phyloP scores from a whole-genome alignment of 768 basidiomycete genomes.

The Basidioascus undulatus region DNA sequence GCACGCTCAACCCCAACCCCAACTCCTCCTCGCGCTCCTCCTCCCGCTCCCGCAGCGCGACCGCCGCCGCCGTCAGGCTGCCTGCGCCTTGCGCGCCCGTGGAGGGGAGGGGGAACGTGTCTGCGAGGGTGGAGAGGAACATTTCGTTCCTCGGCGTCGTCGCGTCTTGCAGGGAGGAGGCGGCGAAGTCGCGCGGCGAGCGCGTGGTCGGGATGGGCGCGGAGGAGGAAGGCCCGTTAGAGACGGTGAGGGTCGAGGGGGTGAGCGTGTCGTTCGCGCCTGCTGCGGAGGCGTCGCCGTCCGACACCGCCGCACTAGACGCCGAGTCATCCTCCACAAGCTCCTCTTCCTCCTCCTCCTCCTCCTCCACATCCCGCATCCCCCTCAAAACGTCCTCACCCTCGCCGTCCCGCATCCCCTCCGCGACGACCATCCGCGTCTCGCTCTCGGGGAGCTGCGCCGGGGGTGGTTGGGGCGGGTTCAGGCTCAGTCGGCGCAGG shows the following conservation, averaged over 20 bases:
- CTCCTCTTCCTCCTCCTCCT: neutral
- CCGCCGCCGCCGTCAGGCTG: no score
- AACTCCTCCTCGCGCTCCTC: no score
- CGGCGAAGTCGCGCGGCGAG: slow-evolving; percentile 1
- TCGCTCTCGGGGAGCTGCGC: neutral
- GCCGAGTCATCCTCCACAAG: neutral
- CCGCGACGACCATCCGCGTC: neutral
- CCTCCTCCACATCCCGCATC: neutral
- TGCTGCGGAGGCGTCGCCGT: slow-evolving; percentile 3
- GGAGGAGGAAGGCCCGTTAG: neutral
- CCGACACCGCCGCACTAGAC: neutral
- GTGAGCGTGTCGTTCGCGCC: slow-evolving; percentile 2
- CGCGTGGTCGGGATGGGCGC: slow-evolving; percentile 1
- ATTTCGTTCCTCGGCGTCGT: slow-evolving; percentile 20
- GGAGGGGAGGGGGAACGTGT: no score
- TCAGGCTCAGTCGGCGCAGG: slow-evolving; percentile 10
- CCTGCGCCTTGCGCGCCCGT: no score
- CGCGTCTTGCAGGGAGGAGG: slow-evolving; percentile 9
- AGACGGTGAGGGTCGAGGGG: slow-evolving; percentile 4
- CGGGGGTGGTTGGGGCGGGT: slow-evolving; percentile 9
- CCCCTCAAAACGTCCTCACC: neutral
- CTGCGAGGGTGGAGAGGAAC: slow-evolving; percentile 19
- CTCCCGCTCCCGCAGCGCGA: no score
- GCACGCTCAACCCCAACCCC: no score
- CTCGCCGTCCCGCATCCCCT: slow-evolving; percentile 2